Conservation (phyloP, 495 filamentous ascomycete species). For the Penicillium salamii region DNA sequence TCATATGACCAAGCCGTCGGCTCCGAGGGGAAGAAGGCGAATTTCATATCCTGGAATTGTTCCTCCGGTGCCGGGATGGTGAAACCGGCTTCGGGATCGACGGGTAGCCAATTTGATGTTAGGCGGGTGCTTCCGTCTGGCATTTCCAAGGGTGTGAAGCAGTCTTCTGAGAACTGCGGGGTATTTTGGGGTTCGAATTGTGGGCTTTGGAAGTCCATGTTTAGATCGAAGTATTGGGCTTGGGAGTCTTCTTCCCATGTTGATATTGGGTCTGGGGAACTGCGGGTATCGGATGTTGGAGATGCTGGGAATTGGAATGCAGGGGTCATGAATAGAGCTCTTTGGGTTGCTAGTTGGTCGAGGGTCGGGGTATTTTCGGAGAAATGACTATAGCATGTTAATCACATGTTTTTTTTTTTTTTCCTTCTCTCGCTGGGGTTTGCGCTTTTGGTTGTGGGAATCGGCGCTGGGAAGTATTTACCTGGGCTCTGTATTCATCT, state of each 20-base stretch:
- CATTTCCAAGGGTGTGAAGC: conserved; percentile 35
- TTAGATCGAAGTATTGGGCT: conserved; percentile 1
- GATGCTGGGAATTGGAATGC: conserved; percentile 15
- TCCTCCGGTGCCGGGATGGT: conserved; percentile 18
- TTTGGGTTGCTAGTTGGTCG: conserved; percentile 27
- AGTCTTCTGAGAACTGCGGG: conserved; percentile 6
- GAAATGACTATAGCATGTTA: too few relatives aligned
- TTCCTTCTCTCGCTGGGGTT: too few relatives aligned
- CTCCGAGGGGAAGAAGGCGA: not conserved
- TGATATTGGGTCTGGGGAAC: conserved; percentile 23
- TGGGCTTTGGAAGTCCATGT: not conserved
- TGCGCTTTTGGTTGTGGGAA: too few relatives aligned
- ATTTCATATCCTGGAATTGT: not conserved
- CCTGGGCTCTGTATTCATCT: not conserved
- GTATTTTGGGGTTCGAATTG: not conserved
- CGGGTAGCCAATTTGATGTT: conserved; percentile 38
- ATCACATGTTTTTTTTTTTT: not conserved
- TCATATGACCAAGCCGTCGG: conserved; percentile 1
- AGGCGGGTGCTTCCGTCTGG: conserved; percentile 35
- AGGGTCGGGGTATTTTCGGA: conserved; percentile 6
- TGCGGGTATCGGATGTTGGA: conserved; percentile 19
- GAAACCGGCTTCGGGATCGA: conserved; percentile 35
- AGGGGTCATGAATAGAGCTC: conserved; percentile 37
- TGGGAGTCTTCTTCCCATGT: conserved; percentile 25
- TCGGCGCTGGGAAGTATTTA: not conserved